These are phyloP conservation scores for Rubus parviflorus DNA, from an alignment of 306 rosid genomes.

Conservation along the genomic window DNA sequence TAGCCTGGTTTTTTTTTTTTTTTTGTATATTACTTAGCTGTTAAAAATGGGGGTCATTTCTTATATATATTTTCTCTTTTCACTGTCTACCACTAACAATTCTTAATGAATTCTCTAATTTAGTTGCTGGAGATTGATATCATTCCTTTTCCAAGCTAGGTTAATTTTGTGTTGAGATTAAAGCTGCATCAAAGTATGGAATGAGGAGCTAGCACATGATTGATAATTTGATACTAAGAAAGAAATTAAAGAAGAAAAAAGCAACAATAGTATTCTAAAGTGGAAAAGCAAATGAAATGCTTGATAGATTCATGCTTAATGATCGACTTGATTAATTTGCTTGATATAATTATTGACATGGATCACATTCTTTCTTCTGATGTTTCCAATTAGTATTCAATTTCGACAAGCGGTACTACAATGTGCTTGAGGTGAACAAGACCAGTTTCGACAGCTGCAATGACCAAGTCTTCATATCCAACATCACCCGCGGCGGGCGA, in stretches of 20 bases:
- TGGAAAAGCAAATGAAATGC: not conserved
- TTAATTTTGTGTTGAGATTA: not conserved
- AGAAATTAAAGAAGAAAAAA: not conserved
- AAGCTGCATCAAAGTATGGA: not conserved
- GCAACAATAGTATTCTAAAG: not conserved
- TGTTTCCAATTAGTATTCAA: conserved; percentile 37
- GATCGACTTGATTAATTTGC: not conserved
- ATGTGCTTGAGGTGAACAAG: conserved; percentile 71
- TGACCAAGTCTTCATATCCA: conserved; percentile 48
- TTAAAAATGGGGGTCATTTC: not conserved
- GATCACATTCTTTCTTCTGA: not conserved
- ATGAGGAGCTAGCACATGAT: not conserved
- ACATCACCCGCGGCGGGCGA: conserved; percentile 67
- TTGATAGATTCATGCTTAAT: not conserved
- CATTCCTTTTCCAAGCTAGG: not conserved
- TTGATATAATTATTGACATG: not conserved
- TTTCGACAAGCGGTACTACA: conserved; percentile 64
- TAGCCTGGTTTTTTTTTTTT: not conserved
- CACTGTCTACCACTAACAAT: not conserved
- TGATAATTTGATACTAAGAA: not conserved
- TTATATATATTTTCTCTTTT: not conserved
- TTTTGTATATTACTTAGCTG: not conserved
- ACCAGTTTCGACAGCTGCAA: conserved; percentile 60
- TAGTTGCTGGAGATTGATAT: not conserved
- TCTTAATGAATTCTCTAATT: not conserved